A percentile compares a stretch with the other conserved stretches of the same genome.
These are phyloP conservation scores for Phytophthora sp. DNA, from an alignment of 352 stramenopile species.

Conservation along the genomic window DNA sequence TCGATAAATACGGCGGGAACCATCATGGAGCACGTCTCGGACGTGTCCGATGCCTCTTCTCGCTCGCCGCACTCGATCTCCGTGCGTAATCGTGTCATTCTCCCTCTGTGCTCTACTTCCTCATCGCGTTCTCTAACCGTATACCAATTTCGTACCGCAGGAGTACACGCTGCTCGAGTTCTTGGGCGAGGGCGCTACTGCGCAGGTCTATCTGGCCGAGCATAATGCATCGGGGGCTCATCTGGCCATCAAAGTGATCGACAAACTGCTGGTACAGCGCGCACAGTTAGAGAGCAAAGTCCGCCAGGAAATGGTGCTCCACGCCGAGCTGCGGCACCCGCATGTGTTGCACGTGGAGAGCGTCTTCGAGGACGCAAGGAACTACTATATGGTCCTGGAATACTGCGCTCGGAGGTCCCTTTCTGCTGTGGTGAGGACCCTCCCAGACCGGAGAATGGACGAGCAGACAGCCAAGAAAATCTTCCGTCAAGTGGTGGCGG, in stretches of 20 bases:
- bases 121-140: slow-evolving; percentile 7
- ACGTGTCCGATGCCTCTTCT: background rate
- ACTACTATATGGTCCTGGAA: slow-evolving; percentile 81
- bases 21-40: slow-evolving; percentile 14
- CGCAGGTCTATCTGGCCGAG: slow-evolving; percentile 78
- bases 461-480: slow-evolving; percentile 53
- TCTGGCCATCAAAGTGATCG: slow-evolving; percentile 86
- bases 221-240: slow-evolving; percentile 36
- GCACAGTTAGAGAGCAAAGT: slow-evolving; percentile 65
- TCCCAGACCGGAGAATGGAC: slow-evolving; percentile 45
- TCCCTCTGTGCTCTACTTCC: background rate
- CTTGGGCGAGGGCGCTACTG: slow-evolving; percentile 74
- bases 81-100: slow-evolving; percentile 5
- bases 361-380: slow-evolving; percentile 78
- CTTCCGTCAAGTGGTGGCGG: slow-evolving; percentile 59
- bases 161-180: slow-evolving; percentile 80
- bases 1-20: slow-evolving; percentile 4
- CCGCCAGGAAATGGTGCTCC: slow-evolving; percentile 75
- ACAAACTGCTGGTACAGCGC: slow-evolving; percentile 75
- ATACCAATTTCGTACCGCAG: slow-evolving; percentile 22
- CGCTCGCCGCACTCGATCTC: slow-evolving; percentile 25
- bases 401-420: slow-evolving; percentile 65
- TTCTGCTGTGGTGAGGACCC: slow-evolving; percentile 44
- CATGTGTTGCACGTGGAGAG: slow-evolving; percentile 64
- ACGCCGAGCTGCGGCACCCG: slow-evolving; percentile 60